Evolutionary conservation across 1,284 basidiomycete genomes (phyloP), one percentile per base, ranked within the genome.

Genomic region (Neolentinus lepideus): DNA sequence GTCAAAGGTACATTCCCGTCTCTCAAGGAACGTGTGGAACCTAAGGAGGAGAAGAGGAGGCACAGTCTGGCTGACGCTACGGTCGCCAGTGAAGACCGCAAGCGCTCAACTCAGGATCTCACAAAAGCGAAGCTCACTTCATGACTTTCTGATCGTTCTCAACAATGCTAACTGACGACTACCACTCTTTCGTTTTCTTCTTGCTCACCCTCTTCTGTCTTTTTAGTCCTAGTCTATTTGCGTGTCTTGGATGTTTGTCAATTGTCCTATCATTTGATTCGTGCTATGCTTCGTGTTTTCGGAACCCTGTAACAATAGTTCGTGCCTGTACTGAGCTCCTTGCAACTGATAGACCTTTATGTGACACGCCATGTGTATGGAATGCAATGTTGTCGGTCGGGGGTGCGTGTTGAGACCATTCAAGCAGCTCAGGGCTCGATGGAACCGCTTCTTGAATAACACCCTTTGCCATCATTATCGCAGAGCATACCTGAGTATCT

Each of bases 1-100:
- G 72, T 94, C 16, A 71, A 73, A 50, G 70, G 73, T n/a, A 67
- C 75, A 6, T 88, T 86, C 63, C 84, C 88, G 2, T 62, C 65
- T 6, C 64, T 90, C 55, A 77, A 74, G 55, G 78, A 83, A 65
- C 76, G 80, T n/a, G 61, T 66, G n/a, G 73, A 75, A 33, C 68
- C 69, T 16, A 68, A 69, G 47, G 72, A 75, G 54, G 67, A 60
- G 53, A 72, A 71, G 61, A 73, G 75, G 57, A 73, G 73, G 55
- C 75, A 75, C 58, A 78, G 77, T 59, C 68, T 87, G 31, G 77
- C 75, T 54, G 80, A 84, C 24, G 75, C 75, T 31, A 58, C 69
- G 9, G 51, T 68, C 22, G 65, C 63, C 16, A 58, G 66, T 51
- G 54, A 61, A n/a, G 66, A 64, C 33, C 22, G 47, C 8, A 50